A percentile compares a stretch with the other conserved stretches of the same genome.
phyloP scores from a whole-genome alignment of 1,284 basidiomycete genomes.

The Phellopilus nigrolimitatus region DNA sequence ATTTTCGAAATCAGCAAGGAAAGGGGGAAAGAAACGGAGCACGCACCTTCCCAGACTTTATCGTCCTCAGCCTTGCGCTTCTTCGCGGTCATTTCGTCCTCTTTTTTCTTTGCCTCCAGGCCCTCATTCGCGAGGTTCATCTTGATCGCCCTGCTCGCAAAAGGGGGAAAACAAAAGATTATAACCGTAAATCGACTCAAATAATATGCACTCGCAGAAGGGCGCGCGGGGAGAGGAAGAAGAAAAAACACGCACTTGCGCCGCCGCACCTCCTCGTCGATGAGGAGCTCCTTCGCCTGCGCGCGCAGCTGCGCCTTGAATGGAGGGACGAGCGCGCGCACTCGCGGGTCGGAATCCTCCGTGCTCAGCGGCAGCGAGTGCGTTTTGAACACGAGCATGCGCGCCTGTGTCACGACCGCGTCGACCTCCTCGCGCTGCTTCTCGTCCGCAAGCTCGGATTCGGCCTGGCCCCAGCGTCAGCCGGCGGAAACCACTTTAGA shows the following conservation, averaged over 20 bases:
- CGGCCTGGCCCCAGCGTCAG: constrained; percentile 46
- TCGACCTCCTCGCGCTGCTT: constrained; percentile 74
- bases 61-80: constrained; percentile 83
- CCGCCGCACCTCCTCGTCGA: constrained; percentile 76
- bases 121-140: constrained; percentile 85
- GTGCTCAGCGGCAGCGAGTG: constrained; percentile 55
- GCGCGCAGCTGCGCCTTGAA: constrained; percentile 60
- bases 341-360: constrained; percentile 48
- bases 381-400: constrained; percentile 53
- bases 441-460: constrained; percentile 71
- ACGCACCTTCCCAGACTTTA: constrained; percentile 72
- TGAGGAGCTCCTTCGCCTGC: constrained; percentile 71
- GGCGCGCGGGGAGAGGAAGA: neutral
- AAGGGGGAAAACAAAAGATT: constrained; percentile 8
- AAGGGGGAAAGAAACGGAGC: neutral
- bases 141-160: constrained; percentile 62
- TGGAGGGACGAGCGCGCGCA: constrained; percentile 52
- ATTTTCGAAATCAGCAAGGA: constrained; percentile 1
- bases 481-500: neutral
- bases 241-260: constrained; percentile 52
- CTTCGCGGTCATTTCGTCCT: constrained; percentile 65
- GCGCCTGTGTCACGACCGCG: constrained; percentile 69
- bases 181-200: constrained; percentile 4
- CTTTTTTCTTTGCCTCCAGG: constrained; percentile 77
- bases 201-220: neutral